Evolutionary conservation across 1,284 basidiomycete genomes (phyloP), one percentile per base, ranked within the genome.

Genomic region (Heliocybe sulcata): DNA sequence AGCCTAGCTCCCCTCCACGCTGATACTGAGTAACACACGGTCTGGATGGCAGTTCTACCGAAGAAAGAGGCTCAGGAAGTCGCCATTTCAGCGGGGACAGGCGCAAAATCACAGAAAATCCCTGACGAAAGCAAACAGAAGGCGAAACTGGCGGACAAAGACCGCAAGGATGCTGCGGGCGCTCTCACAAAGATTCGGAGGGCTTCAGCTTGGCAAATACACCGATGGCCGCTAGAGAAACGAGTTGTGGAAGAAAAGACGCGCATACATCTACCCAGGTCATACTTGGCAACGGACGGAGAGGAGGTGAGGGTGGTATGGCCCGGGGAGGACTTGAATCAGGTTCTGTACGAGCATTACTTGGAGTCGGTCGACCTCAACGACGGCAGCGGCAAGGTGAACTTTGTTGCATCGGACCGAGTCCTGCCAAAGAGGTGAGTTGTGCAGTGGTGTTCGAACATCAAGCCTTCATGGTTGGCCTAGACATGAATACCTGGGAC

Each of bases 401-500:
- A 75, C 54, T 76, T 67, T 53, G 74, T 76, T 6, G 66, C 73
- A 42, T 61, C 61, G 26, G 73, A 73, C 56, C 57, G 64, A 8
- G 60, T 75, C 9, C 56, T 65, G 14, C 60, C 67, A 23, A 67
- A 67, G 58, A 66, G 71, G 73, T 74, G 59, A 53, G 63, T 62
- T 11, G 20, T n/a, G 33, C 6, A 6, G 6, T 31, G 29, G 29
- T 31, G 12, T 26, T 31, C 6, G 29, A 22, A 45, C 38, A 4
- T 51, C 20, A 19, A 11, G 25, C 35, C 19, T 38, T 31, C 29
- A 31, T 31, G 29, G 12, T n/a, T n/a, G 29, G 29, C 29, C 27
- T 52, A 76, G 75, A 55, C 73, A 77, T 53, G 74, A 76, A 58
- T 75, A 67, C 59, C 62, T 77, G 12, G 74, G 74, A 2, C 72